Base-by-base conservation (phyloP, 1,284 basidiomycete genomes). In the Mycena sp. region DNA sequence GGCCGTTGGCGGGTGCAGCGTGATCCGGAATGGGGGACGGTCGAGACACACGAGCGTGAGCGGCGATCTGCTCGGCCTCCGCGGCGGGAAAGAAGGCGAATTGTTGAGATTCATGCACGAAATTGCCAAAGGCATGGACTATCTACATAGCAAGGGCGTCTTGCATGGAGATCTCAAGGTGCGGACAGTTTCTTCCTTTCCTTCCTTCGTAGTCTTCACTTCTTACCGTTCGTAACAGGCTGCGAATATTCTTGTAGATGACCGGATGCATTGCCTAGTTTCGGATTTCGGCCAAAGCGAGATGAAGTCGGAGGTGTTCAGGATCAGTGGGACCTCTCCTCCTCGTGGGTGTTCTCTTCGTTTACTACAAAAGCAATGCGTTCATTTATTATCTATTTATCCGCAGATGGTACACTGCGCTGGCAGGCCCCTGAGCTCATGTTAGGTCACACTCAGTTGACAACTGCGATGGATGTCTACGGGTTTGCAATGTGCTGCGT, bases 261-360 rank as follows among this genome's bases (percentile, higher is more conserved):
- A 91, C 67, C 74, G 80, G 5, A 78, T 83, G 14, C 84, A 81
- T 53, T 93, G 90, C 64, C 81, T 93, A 45, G 87, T 94, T 61
- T 86, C 90, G 14, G 91, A 93, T 71, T 94, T 94, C 72, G 91
- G 91, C 0, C 88, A 93, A 73, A 90, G 85, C 69, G 87, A 91
- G 74, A 87, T 94, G 82, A 91, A 88, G 77, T 84, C 81, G n/a
- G 90, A 92, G 71, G 87, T 84, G 4, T 87, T 82, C 69, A 81
- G 85, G 35, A 75, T 89, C 17, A 90, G 85, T 69, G 85, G 65
- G 30, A 67, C 65, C 21, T 58, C 62, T 9, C 58, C 65, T 17
- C 65, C 65, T 49, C 65, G 65, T 63, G 10, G 10, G 65, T 59
- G 23, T 2, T 57, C 58, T 25, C 17, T 19, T 37, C 25, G 2